These are phyloP conservation scores for Cyclotella atomus DNA, from an alignment of 108 stramenopile species.

Conservation along the genomic window DNA sequence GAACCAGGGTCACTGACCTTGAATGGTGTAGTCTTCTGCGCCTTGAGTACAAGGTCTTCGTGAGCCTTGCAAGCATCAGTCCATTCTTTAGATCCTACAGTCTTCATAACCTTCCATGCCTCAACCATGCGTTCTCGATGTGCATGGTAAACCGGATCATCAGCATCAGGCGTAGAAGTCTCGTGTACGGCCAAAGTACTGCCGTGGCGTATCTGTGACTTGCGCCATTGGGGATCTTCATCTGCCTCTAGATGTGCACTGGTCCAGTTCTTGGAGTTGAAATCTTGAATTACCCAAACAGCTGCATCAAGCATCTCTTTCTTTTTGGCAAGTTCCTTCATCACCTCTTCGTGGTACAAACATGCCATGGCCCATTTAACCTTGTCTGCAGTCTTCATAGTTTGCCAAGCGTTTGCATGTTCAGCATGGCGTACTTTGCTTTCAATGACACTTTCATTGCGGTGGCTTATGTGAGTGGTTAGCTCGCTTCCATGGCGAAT, in stretches of 20 bases:
- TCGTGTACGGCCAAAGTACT: constrained; percentile 21
- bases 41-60: constrained; percentile 44
- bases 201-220: constrained; percentile 20
- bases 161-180: background rate
- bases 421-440: constrained; percentile 33
- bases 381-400: constrained; percentile 20
- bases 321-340: constrained; percentile 9
- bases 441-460: constrained; percentile 30
- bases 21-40: constrained; percentile 9
- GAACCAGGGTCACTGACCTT: background rate
- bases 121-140: constrained; percentile 23
- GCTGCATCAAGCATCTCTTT: constrained; percentile 27
- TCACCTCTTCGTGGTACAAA: constrained; percentile 29
- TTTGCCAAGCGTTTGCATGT: constrained; percentile 39
- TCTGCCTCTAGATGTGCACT: constrained; percentile 10
- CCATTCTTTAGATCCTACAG: constrained; percentile 23
- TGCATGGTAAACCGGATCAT: constrained; percentile 17
- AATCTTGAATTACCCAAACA: constrained; percentile 33
- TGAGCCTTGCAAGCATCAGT: constrained; percentile 46
- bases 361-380: constrained; percentile 34
- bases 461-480: constrained; percentile 21
- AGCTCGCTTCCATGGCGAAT: constrained; percentile 28
- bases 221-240: constrained; percentile 1
- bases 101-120: constrained; percentile 38
- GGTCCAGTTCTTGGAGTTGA: constrained; percentile 24